Conservation (phyloP, 2,329 filamentous ascomycete species). For the Dothistroma septosporum region DNA sequence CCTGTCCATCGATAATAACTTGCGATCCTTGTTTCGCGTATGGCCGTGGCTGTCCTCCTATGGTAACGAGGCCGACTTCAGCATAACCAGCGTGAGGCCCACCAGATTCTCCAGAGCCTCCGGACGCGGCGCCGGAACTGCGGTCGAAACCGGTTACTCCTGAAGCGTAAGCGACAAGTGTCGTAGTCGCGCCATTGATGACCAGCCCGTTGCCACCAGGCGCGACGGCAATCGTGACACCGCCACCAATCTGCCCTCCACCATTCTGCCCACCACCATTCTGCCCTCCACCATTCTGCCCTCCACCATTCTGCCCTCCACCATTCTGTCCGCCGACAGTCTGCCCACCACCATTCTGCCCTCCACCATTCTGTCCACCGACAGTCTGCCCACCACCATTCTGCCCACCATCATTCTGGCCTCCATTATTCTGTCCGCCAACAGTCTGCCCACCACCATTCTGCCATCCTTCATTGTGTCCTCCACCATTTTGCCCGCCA, state of each 20-base stretch:
- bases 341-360: neutral
- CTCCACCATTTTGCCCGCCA: neutral
- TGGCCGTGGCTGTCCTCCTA: neutral
- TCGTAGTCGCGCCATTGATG: constrained; percentile 3
- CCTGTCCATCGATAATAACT: constrained; percentile 3
- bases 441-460: neutral
- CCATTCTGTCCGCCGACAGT: too few species aligned
- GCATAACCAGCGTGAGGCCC: too few species aligned
- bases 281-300: neutral
- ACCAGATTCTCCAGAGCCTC: neutral
- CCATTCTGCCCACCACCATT: neutral
- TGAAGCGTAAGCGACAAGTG: neutral
- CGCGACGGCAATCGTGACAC: constrained; percentile 1
- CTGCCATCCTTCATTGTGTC: neutral
- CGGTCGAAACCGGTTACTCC: neutral
- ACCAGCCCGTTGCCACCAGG: constrained; percentile 3
- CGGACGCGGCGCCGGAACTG: neutral
- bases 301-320: too few species aligned
- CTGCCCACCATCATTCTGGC: neutral
- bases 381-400: neutral
- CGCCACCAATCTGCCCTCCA: neutral
- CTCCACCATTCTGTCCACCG: neutral
- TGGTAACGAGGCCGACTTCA: neutral
- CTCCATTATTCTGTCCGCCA: neutral
- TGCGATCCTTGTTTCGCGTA: neutral